Evolutionary conservation across 2,329 filamentous ascomycete species (phyloP).

Genomic region (Botrytis hyacinthi): DNA sequence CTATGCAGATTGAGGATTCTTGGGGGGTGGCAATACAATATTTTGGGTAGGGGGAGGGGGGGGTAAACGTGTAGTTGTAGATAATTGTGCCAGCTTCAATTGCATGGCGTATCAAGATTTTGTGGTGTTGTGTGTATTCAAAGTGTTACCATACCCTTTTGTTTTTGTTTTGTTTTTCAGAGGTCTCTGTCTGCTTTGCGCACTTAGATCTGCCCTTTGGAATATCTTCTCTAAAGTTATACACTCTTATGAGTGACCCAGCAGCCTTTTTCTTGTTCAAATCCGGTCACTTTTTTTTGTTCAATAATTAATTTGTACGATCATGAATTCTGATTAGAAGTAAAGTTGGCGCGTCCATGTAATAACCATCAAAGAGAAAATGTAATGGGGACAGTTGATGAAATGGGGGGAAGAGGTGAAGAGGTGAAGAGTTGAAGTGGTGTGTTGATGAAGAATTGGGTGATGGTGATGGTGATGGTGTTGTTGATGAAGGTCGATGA

Average conservation of each 20-base stretch:
- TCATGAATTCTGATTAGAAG: constrained; percentile 37
- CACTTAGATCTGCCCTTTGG: constrained; percentile 1
- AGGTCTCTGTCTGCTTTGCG: neutral
- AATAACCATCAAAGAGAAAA: constrained; percentile 27
- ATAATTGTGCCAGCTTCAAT: constrained; percentile 23
- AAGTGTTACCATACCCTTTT: constrained; percentile 41
- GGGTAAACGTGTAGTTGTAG: constrained; percentile 15
- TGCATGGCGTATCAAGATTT: constrained; percentile 24
- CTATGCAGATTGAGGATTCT: constrained; percentile 20
- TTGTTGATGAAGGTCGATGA: neutral
- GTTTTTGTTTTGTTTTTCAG: constrained; percentile 4
- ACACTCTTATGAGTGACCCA: constrained; percentile 26
- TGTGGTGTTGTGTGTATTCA: constrained; percentile 29
- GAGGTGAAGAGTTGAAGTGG: neutral
- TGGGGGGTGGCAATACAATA: constrained; percentile 12
- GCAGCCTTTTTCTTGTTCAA: constrained; percentile 20
- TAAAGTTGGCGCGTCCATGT: constrained; percentile 30
- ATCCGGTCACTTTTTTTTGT: constrained; percentile 25
- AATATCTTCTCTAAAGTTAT: constrained; percentile 21
- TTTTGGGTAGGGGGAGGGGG: neutral
- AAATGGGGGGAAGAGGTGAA: neutral
- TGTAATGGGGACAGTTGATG: constrained; percentile 24
- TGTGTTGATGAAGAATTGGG: neutral
- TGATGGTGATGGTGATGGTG: neutral
- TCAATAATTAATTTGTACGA: constrained; percentile 39